Percentiles rank a stretch among this genome's conserved stretches.
Conservation (phyloP, 2,329 filamentous ascomycete species). For the Didymella lethalis region DNA sequence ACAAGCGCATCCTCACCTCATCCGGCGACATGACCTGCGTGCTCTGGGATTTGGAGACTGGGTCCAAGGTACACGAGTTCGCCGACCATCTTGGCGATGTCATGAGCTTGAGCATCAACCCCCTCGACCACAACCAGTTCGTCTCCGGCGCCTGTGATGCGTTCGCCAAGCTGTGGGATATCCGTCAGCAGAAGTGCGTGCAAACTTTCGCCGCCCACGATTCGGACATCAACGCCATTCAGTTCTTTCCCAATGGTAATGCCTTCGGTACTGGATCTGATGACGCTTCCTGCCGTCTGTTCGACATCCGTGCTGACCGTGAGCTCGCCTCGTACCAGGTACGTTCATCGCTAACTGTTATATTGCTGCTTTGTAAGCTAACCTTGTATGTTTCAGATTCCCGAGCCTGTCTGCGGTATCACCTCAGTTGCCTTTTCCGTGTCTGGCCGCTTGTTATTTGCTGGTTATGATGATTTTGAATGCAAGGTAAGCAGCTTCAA, state of each 20-base stretch:
- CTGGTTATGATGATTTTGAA: conserved; percentile 98
- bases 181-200: conserved; percentile 95
- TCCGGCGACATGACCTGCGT: conserved; percentile 99
- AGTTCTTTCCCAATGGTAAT: conserved; percentile 99
- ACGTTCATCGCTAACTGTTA: background rate
- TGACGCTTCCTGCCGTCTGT: conserved; percentile 94
- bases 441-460: conserved; percentile 92
- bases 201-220: conserved; percentile 99
- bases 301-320: conserved; percentile 95
- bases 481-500: conserved; percentile 80
- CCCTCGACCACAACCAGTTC: conserved; percentile 98
- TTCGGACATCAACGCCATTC: conserved; percentile 98
- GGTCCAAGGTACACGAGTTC: conserved; percentile 96
- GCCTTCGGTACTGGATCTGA: conserved; percentile 98
- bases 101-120: conserved; percentile 99
- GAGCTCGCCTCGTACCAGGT: conserved; percentile 71
- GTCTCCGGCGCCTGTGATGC: conserved; percentile 99
- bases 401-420: conserved; percentile 96
- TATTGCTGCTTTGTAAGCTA: conserved; percentile 32
- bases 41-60: conserved; percentile 99
- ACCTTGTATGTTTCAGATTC: conserved; percentile 70
- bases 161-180: conserved; percentile 99
- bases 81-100: conserved; percentile 98
- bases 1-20: conserved; percentile 95
- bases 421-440: conserved; percentile 98